Conservation (phyloP, 1,284 basidiomycete genomes). For the Ceratobasidium sp. region DNA sequence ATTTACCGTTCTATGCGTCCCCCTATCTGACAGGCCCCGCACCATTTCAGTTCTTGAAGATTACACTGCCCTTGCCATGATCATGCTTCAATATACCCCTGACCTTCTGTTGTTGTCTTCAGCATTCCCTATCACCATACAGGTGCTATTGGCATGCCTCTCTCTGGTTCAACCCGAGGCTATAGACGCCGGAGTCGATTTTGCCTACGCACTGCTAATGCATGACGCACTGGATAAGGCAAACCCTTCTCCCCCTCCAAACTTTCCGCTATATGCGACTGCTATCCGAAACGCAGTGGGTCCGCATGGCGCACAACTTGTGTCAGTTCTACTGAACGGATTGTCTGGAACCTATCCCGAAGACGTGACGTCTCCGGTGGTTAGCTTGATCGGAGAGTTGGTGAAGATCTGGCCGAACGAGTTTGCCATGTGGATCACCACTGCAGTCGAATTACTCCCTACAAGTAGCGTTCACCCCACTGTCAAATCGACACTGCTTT, state of each 20-base stretch:
- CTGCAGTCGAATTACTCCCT: constrained; percentile 74
- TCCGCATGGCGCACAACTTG: constrained; percentile 75
- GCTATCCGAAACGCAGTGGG: constrained; percentile 71
- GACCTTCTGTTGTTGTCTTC: constrained; percentile 78
- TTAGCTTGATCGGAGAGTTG: constrained; percentile 77
- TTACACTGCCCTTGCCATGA: constrained; percentile 81
- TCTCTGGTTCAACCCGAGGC: constrained; percentile 81
- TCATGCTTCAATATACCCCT: constrained; percentile 71
- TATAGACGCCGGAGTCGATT: constrained; percentile 79
- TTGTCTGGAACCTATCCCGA: constrained; percentile 87
- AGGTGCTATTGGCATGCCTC: constrained; percentile 74
- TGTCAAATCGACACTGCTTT: constrained; percentile 76
- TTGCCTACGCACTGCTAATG: constrained; percentile 73
- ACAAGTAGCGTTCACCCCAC: constrained; percentile 64
- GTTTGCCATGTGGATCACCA: constrained; percentile 73
- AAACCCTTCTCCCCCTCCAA: constrained; percentile 52
- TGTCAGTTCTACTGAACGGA: constrained; percentile 75
- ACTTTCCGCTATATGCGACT: constrained; percentile 66
- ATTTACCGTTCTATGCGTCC: constrained; percentile 15
- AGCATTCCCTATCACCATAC: constrained; percentile 75
- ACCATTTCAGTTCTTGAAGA: constrained; percentile 83
- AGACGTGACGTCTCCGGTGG: constrained; percentile 74
- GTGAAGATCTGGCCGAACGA: constrained; percentile 69
- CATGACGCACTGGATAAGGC: constrained; percentile 65
- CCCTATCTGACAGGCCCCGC: constrained; percentile 33